These are phyloP conservation scores for Neoarthrinium moseri DNA, from an alignment of 2,329 filamentous ascomycete species.

Conservation along the genomic window DNA sequence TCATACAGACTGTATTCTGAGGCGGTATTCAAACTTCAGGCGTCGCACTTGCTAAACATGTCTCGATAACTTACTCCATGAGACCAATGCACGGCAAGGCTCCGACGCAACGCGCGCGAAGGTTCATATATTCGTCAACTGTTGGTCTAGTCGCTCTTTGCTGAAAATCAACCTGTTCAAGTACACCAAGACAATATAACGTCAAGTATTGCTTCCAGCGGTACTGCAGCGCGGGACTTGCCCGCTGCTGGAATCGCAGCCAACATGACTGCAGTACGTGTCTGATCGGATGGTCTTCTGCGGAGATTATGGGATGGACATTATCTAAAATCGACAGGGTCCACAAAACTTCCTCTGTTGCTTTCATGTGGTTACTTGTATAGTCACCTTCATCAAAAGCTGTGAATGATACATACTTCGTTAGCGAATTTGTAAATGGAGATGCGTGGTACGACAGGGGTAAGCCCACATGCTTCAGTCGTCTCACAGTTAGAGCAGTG, in stretches of 20 bases:
- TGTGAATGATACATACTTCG: slow-evolving; percentile 3
- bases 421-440: no score
- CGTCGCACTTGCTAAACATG: no score
- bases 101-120: slow-evolving; percentile 11
- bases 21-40: no score
- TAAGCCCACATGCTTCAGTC: no score
- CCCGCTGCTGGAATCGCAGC: slow-evolving; percentile 10
- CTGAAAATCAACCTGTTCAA: slow-evolving; percentile 12
- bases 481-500: no score
- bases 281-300: slow-evolving; percentile 15
- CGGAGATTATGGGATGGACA: slow-evolving; percentile 17
- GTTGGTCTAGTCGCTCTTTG: neutral
- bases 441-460: no score
- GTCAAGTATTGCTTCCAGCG: slow-evolving; percentile 4
- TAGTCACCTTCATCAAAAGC: slow-evolving; percentile 25
- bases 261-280: slow-evolving; percentile 19
- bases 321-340: slow-evolving; percentile 17
- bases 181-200: neutral
- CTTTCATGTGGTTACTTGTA: slow-evolving; percentile 17
- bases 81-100: slow-evolving; percentile 12
- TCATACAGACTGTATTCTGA: no score
- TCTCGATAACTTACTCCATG: slow-evolving; percentile 15
- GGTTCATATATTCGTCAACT: slow-evolving; percentile 13
- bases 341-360: slow-evolving; percentile 15
- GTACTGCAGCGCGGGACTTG: neutral